Conservation (phyloP, 139 green algal genomes). For the Chlamydomonas urium region DNA sequence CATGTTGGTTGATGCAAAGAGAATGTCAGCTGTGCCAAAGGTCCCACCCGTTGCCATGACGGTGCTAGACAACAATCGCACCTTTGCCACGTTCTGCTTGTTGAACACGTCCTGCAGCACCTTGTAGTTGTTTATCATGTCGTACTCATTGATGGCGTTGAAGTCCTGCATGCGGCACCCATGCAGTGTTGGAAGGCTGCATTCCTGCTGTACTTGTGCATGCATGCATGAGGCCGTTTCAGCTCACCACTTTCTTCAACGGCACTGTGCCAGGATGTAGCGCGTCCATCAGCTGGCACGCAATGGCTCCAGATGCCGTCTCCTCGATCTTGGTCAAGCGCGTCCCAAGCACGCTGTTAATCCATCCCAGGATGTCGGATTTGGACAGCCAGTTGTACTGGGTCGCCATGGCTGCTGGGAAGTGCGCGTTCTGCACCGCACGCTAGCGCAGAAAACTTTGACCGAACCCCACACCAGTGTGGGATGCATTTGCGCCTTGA, state of each 20-base stretch:
- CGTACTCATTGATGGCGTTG: conserved; percentile 92
- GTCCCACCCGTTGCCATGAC: too few species aligned
- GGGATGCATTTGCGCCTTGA: too few species aligned
- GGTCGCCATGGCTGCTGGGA: too few species aligned
- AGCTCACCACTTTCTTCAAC: conserved; percentile 79
- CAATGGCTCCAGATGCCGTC: conserved; percentile 48
- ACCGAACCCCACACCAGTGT: too few species aligned
- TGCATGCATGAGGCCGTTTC: background rate
- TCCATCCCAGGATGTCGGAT: conserved; percentile 34
- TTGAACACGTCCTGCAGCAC: conserved; percentile 92
- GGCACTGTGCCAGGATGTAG: conserved; percentile 75
- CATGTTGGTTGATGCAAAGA: background rate
- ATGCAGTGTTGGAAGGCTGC: background rate
- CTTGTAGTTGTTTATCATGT: conserved; percentile 97
- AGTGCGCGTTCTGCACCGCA: too few species aligned
- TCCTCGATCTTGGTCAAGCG: conserved; percentile 88
- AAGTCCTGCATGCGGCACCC: conserved; percentile 60
- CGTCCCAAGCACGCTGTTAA: conserved; percentile 81
- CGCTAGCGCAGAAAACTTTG: too few species aligned
- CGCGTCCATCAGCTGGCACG: conserved; percentile 91
- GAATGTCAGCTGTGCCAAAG: too few species aligned
- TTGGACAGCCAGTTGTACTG: conserved; percentile 16
- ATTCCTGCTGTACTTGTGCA: background rate
- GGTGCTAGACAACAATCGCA: too few species aligned
- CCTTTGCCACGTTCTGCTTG: conserved; percentile 86